A percentile compares a stretch with the other conserved stretches of the same genome.
phyloP scores from a whole-genome alignment of 2,329 filamentous ascomycete species.

The Fusarium sp. region DNA sequence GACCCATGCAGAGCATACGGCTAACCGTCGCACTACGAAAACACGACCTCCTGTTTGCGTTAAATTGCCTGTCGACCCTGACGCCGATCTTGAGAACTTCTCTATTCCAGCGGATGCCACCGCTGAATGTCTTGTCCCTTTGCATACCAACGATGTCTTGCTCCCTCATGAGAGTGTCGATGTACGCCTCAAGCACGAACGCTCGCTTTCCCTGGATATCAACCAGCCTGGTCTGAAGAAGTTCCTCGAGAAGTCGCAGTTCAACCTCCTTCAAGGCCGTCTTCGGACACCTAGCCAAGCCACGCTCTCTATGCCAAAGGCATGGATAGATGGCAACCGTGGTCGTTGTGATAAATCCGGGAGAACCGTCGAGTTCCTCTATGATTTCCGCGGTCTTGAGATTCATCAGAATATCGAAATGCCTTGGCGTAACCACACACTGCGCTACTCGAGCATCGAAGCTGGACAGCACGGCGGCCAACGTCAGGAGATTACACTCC shows the following conservation, averaged over 20 bases:
- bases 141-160: slow-evolving; percentile 59
- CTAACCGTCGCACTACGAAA: neutral
- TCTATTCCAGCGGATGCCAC: slow-evolving; percentile 51
- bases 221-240: slow-evolving; percentile 55
- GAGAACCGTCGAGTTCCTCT: slow-evolving; percentile 46
- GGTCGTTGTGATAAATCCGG: neutral
- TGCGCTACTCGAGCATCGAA: slow-evolving; percentile 68
- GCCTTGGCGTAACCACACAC: slow-evolving; percentile 60
- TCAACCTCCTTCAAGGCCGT: slow-evolving; percentile 62
- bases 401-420: slow-evolving; percentile 64
- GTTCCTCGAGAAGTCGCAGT: slow-evolving; percentile 62
- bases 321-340: slow-evolving; percentile 10
- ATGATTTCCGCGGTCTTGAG: slow-evolving; percentile 67
- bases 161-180: slow-evolving; percentile 65
- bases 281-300: slow-evolving; percentile 58
- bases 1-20: neutral
- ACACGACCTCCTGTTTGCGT: slow-evolving; percentile 50
- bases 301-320: slow-evolving; percentile 28
- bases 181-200: slow-evolving; percentile 59
- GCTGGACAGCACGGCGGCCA: slow-evolving; percentile 66
- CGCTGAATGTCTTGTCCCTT: slow-evolving; percentile 52
- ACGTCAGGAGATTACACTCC: slow-evolving; percentile 65
- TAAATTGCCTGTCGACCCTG: slow-evolving; percentile 51
- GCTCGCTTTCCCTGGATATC: slow-evolving; percentile 58
- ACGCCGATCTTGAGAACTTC: slow-evolving; percentile 50